Conservation (phyloP, 371 early-diverging fungal genomes). For the Encephalitozoon romaleae region DNA sequence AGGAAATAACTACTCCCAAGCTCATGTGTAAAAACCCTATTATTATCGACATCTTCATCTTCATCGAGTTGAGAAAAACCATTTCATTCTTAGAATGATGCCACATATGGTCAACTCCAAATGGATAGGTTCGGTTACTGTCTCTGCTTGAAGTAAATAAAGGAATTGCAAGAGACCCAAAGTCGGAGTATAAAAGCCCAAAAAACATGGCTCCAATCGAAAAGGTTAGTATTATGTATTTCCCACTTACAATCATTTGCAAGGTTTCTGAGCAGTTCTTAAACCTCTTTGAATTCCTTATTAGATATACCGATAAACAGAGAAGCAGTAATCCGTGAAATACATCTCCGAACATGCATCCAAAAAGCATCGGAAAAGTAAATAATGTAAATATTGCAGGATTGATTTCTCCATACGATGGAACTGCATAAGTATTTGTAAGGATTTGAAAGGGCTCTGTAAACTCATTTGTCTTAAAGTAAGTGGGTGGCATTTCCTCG, state of each 20-base stretch:
- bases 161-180: constrained; percentile 73
- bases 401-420: constrained; percentile 95
- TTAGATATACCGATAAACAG: constrained; percentile 72
- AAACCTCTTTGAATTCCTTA: constrained; percentile 64
- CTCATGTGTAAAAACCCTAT: constrained; percentile 93
- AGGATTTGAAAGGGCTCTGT: constrained; percentile 88
- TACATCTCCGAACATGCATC: constrained; percentile 98
- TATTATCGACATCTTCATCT: constrained; percentile 96
- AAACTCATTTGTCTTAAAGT: constrained; percentile 82
- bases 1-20: constrained; percentile 78
- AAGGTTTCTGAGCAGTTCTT: constrained; percentile 68
- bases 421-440: constrained; percentile 92
- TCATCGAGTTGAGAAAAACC: constrained; percentile 91
- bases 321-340: constrained; percentile 80
- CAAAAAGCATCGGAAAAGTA: constrained; percentile 96
- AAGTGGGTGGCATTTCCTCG: constrained; percentile 70
- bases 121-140: constrained; percentile 59
- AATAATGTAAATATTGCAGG: constrained; percentile 91
- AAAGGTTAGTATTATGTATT: constrained; percentile 91
- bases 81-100: constrained; percentile 75
- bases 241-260: constrained; percentile 78
- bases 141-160: constrained; percentile 70
- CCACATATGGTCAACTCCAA: constrained; percentile 76
- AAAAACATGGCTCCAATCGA: constrained; percentile 87
- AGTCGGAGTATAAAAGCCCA: constrained; percentile 92